Evolutionary conservation across 2,329 filamentous ascomycete species (phyloP), one percentile per base, ranked within the genome.

Genomic region (Claviceps capensis): DNA sequence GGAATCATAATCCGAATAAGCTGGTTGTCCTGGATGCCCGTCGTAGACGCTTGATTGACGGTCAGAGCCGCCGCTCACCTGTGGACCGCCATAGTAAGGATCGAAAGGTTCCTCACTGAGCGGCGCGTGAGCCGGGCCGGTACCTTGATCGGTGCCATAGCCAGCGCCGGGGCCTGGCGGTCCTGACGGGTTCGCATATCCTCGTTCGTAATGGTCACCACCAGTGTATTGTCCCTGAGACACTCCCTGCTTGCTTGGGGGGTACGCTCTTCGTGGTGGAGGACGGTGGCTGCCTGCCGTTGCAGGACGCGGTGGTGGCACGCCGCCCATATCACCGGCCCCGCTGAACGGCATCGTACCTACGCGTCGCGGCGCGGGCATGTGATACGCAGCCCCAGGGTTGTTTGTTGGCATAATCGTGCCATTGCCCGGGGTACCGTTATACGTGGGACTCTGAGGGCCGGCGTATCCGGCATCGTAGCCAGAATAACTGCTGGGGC

Each of bases 351-450:
- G 71, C 43, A 68, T 71, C 47, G 70, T 72, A 43, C 72, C 75
- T 53, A 64, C 65, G 34, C 70, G 67, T 41, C 65, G 67, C 22
- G 61, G 62, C 8, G 62, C 61, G n/a, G 58, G 59, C 57, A 63
- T 61, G 23, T 63, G 69, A 37, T 69, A 66, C 57, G 69, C 66
- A 17, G 65, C 62, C 17, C 71, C 68, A 49, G 73, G 63, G 11
- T 74, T 69, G 52, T 76, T 72, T 3, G 70, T 63, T 2, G 79
- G 78, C 76, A 82, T 79, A 5, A 81, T 83, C 73, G 76, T 78
- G 53, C 79, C 83, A 58, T 80, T 71, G n/a, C 67, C 61, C 8
- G 76, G 77, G 2, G 75, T 72, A 0, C 69, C 68, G 41, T 71
- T 66, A 54, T 62, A 60, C 8, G 57, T 57, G 11, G 68, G 66